Base-by-base conservation (phyloP, 306 rosid genomes). In the Mimosa pudica region DNA sequence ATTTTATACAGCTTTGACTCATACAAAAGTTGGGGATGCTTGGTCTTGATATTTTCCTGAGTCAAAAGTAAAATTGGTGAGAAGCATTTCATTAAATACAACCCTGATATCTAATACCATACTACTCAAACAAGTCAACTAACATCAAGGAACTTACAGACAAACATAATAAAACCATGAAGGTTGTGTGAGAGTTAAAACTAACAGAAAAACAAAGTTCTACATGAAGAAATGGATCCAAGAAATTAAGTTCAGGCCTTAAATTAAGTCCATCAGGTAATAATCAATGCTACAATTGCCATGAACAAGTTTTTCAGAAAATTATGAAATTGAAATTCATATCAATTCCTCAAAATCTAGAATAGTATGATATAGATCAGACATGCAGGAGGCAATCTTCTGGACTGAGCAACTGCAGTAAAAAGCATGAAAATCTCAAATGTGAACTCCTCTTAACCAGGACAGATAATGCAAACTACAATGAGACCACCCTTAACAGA, bases 41-140 rank as follows among this genome's bases (percentile, higher is more conserved):
- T 95, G 63, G 98, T 92, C 92, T 95, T 95, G 85, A 88, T 75
- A 84, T 75, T 92, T 91, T 95, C 97, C 97, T 95, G 91, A 67
- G 77, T 77, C 73, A 67, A 79, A 80, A 80, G 42, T 70, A 24
- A 81, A 77, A 55, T 5, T 57, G 74, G 78, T 64, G 68, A 16
- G 14, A 77, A 70, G 70, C n/a, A 62, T 77, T 73, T 60, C 72
- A 72, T 77, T 57, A 80, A 68, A 68, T 48, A 73, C 36, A 35
- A 61, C 75, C 38, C 33, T 51, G 60, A 76, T 45, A 76, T 80
- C 52, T 57, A 73, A 51, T 24, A 24, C 30, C 49, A 63, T 38
- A 35, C 67, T 46, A 73, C 75, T 72, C 77, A 33, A 69, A 83
- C n/a, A 64, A 79, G 84, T 82, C 71, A 66, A 76, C 10, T 6